Percentiles rank a stretch among this genome's conserved stretches.
Evolutionary conservation across 441 rosid species (phyloP).

Genomic region (Aquilaria agallochum): DNA sequence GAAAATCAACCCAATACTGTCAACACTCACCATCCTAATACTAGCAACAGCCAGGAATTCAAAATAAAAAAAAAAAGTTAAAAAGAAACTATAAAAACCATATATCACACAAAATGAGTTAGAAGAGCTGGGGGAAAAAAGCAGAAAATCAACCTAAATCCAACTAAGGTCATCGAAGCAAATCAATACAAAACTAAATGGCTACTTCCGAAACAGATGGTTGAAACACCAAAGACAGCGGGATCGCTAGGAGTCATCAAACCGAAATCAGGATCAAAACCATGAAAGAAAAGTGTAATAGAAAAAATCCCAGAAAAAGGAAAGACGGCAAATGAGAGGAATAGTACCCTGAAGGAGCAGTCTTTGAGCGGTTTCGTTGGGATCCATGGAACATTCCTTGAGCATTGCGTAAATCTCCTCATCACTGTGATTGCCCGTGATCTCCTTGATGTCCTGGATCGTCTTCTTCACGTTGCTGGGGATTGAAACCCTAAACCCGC

Average conservation of each 20-base stretch:
- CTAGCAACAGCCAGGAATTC: too few species aligned
- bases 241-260: slow-evolving; percentile 22
- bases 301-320: background rate
- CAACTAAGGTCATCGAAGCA: slow-evolving; percentile 24
- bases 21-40: too few species aligned
- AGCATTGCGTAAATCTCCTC: slow-evolving; percentile 97
- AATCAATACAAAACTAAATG: background rate
- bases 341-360: slow-evolving; percentile 62
- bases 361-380: slow-evolving; percentile 77
- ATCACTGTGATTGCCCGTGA: slow-evolving; percentile 69
- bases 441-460: slow-evolving; percentile 82
- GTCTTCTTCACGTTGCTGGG: slow-evolving; percentile 46
- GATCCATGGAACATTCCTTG: slow-evolving; percentile 89
- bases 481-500: slow-evolving; percentile 77
- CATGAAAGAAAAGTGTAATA: background rate
- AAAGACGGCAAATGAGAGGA: slow-evolving; percentile 7
- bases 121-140: too few species aligned
- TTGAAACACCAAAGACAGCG: slow-evolving; percentile 12
- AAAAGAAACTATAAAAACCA: too few species aligned
- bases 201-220: slow-evolving; percentile 1
- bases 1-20: too few species aligned
- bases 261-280: slow-evolving; percentile 13
- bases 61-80: too few species aligned
- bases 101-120: too few species aligned
- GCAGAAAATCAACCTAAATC: slow-evolving; percentile 20